Conservation (phyloP, 768 basidiomycete genomes). For the Harrya chromipes region DNA sequence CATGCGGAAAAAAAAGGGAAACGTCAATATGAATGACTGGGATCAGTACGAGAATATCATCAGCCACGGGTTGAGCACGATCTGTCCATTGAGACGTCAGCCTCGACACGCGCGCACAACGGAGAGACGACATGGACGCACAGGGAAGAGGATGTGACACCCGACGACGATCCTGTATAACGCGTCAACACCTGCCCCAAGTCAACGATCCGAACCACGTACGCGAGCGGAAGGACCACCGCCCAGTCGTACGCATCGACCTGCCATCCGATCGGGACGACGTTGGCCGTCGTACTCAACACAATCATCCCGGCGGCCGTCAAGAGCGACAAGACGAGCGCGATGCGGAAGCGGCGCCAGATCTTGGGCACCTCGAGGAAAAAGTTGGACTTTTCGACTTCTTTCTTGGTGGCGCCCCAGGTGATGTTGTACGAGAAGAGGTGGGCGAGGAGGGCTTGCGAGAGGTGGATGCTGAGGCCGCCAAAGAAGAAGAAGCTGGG, state of each 20-base stretch:
- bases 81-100: constrained; percentile 40
- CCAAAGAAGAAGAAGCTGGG: constrained; percentile 50
- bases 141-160: constrained; percentile 74
- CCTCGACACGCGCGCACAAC: constrained; percentile 19
- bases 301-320: constrained; percentile 54
- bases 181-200: background rate
- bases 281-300: constrained; percentile 36
- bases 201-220: background rate
- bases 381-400: constrained; percentile 88
- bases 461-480: constrained; percentile 53
- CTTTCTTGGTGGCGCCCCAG: constrained; percentile 70
- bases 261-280: constrained; percentile 67
- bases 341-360: constrained; percentile 69
- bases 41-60: constrained; percentile 71
- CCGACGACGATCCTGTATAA: constrained; percentile 46
- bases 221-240: constrained; percentile 71
- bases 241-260: constrained; percentile 63
- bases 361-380: constrained; percentile 87
- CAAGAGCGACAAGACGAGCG: constrained; percentile 53
- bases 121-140: constrained; percentile 31
- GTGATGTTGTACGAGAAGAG: constrained; percentile 56
- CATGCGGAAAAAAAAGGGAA: too few relatives aligned
- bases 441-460: constrained; percentile 52
- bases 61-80: constrained; percentile 85
- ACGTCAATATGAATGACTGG: too few relatives aligned